Evolutionary conservation across 805 yeast species (phyloP).

Genomic region (Lipomyces orientalis): DNA sequence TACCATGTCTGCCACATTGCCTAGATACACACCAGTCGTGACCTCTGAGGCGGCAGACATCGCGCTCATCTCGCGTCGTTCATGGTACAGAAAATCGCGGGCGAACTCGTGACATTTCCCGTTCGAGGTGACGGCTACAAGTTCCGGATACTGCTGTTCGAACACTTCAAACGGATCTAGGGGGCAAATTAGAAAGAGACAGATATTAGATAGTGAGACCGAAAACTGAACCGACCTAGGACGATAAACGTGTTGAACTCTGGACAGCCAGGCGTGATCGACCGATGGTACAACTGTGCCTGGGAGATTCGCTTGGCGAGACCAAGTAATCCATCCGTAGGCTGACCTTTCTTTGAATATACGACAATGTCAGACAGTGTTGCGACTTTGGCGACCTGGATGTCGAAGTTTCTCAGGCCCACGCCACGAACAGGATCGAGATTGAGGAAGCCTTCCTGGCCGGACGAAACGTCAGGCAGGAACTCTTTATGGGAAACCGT

Average conservation of each 20-base stretch:
- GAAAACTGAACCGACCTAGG: background rate
- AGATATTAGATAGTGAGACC: background rate
- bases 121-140: conserved; percentile 36
- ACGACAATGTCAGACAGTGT: conserved; percentile 74
- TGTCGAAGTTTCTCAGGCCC: conserved; percentile 80
- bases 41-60: conserved; percentile 81
- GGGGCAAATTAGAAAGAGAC: background rate
- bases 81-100: conserved; percentile 69
- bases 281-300: conserved; percentile 37
- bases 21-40: conserved; percentile 69
- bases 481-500: conserved; percentile 38
- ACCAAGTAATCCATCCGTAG: conserved; percentile 33
- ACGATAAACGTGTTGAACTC: conserved; percentile 36
- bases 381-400: conserved; percentile 82
- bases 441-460: conserved; percentile 51
- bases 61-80: conserved; percentile 78
- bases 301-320: conserved; percentile 28
- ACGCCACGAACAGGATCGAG: conserved; percentile 76
- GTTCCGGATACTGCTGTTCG: conserved; percentile 29
- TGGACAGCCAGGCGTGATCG: conserved; percentile 21
- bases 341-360: conserved; percentile 54
- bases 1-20: conserved; percentile 72
- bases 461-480: conserved; percentile 20
- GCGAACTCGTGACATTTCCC: conserved; percentile 30
- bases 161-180: conserved; percentile 37